Evolutionary conservation across 2,329 filamentous ascomycete species (phyloP), one percentile per base, ranked within the genome.

Genomic region (Aspergillus sp.): DNA sequence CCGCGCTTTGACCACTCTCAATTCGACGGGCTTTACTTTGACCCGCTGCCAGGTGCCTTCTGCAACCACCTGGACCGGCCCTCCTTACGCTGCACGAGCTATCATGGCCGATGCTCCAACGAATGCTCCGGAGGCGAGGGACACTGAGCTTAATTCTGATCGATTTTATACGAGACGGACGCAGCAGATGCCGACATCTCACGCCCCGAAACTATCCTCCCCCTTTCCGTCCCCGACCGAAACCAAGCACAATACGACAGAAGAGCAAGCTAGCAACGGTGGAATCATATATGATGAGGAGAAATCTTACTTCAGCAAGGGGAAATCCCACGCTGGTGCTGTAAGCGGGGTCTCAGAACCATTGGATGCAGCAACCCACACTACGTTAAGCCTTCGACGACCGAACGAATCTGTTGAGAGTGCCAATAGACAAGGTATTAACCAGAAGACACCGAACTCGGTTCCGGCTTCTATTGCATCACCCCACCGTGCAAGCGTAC

Each of bases 401-500:
- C 66, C 67, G 17, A 71, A 68, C 48, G 67, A 62, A 15, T 64
- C 68, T 24, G 54, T 49, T n/a, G 68, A 50, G 27, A 44, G 67
- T 19, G 60, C 63, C 17, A 59, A 59, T n/a, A 64, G 63, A 47
- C 63, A 64, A 22, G 54, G 62, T 33, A 41, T 56, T 45, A 66
- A 52, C 22, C 67, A 69, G 40, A 66, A 62, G 37, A 62, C 63
- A 37, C 69, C 65, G 40, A 50, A 62, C 15, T 71, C 70, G 12
- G 45, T 63, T 4, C 61, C 66, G 2, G 70, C 66, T 3, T 59
- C 68, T 8, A 65, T 77, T 5, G 79, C 80, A 20, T 71, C 74
- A 1, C 72, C 69, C 13, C 79, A 80, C 19, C 79, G 86, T 51
- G 83, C 84, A 56, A 93, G 88, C 69, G 90, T 96, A 3, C 90